Base-by-base conservation (phyloP, 768 basidiomycete species). In the Lentinus tigrinus region DNA sequence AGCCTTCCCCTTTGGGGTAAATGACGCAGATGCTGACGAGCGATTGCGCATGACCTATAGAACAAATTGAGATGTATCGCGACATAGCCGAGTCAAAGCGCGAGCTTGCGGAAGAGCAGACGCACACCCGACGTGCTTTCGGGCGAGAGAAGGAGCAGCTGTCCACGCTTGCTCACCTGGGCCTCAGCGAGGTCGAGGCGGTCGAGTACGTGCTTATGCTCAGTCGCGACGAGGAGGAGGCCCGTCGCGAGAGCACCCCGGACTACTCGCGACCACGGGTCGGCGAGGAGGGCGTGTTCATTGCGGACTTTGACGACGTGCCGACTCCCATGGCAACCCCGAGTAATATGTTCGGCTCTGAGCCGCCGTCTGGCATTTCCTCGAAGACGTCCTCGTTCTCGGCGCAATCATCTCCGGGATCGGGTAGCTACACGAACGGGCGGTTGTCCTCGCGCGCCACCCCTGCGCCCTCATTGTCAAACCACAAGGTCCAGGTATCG, bases 121-220 rank as follows among this genome's bases (percentile, higher is more conserved):
- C 73, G 7, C 54, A 73, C 47, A 52, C 62, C 0, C 74, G 74
- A 43, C 73, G 71, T 16, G 69, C 67, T 3, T 75, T 79, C 61
- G 78, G 78, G 0, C 77, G 81, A 34, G 82, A 83, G 58, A 74
- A 75, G 24, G 87, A 85, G 62, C 89, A 93, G 60, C 73, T 73
- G 13, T 75, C 76, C 2, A 77, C 79, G 11, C 69, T 93, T 23
- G 76, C 83, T 34, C 71, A 72, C n/a, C 78, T 94, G 3, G 91
- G 92, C 2, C 72, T 93, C 39, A 85, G 78, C 56, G 91, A 94
- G 64, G 71, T 72, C 1, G 91, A 91, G 65, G 89, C 87, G 0
- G 73, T 93, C 26, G 88, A 91, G 65, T 94, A 94, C 63, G 79
- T 85, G 0, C 69, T 94, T 46, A 93, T 93, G 90, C 79, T 93